These are phyloP conservation scores for Ophiostoma australiae DNA, from an alignment of 2,329 filamentous ascomycete species.

Conservation along the genomic window DNA sequence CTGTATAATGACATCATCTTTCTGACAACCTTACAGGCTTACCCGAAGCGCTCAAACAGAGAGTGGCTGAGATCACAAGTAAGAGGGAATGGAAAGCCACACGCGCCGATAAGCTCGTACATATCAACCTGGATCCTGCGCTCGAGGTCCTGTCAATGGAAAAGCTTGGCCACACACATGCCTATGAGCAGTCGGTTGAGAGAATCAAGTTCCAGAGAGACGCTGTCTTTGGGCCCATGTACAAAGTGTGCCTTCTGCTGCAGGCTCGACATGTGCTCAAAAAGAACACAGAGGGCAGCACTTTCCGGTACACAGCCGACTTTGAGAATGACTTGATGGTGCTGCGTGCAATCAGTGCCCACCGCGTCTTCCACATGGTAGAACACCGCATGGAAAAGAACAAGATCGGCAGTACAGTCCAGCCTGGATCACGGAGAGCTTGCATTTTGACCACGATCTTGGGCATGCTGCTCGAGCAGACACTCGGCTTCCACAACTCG, in stretches of 20 bases:
- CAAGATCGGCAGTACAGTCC: background rate
- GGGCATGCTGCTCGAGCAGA: conserved; percentile 21
- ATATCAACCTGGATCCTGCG: background rate
- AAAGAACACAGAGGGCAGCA: background rate
- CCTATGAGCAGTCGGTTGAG: background rate
- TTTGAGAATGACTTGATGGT: conserved; percentile 15
- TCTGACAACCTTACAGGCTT: background rate
- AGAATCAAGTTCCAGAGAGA: background rate
- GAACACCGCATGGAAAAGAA: conserved; percentile 23
- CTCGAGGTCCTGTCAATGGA: background rate
- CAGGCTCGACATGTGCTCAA: conserved; percentile 9
- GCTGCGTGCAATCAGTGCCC: conserved; percentile 10
- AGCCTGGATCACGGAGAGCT: background rate
- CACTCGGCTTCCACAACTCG: conserved; percentile 12
- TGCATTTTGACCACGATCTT: conserved; percentile 15
- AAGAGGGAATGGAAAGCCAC: background rate
- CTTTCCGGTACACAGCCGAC: background rate
- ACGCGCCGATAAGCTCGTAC: background rate
- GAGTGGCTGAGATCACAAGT: background rate
- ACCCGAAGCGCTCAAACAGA: background rate
- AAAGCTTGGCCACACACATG: conserved; percentile 2
- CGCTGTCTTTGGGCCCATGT: conserved; percentile 12
- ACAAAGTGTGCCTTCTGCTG: conserved; percentile 18
- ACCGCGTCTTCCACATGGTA: conserved; percentile 9
- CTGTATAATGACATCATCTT: background rate